Evolutionary conservation across 2,329 filamentous ascomycete genomes (phyloP), one percentile per base, ranked within the genome.

Genomic region (Alternaria sp.): DNA sequence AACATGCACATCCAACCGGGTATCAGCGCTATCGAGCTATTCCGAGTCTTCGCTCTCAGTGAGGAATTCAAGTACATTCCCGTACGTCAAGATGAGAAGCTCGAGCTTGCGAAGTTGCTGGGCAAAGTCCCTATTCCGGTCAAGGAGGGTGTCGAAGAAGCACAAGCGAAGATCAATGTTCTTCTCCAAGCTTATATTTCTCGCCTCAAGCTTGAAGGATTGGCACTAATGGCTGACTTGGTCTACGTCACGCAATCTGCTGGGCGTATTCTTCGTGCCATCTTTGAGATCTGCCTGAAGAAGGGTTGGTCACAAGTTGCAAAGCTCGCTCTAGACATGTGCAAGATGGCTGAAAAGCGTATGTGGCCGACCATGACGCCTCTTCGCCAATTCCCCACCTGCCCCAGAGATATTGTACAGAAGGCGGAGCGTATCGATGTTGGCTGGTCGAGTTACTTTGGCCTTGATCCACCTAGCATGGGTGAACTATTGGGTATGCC

Each of bases 361-460:
- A 99, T 99, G 96, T 99, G 95, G 95, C 94, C 94, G 14, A 98
- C 94, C 6, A 99, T 98, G 95, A 92, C 93, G 38, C 95, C 96
- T 11, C 84, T 99, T 32, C 88, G 95, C 54, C 95, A 99, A 74
- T 99, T 99, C 75, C 73, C 75, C 9, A 67, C 61, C n/a, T 97
- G 93, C 73, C 89, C 94, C 3, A 85, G 88, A 41, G 94, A 98
- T 59, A 92, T 98, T 54, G 83, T 98, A 49, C 89, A 92, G 67
- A 98, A 98, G 80, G 91, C 94, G 3, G 95, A 99, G 81, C 88
- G 94, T 68, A 96, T 98, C 62, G 94, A 97, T 68, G 94, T 98
- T 20, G 89, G 92, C 1, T 99, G 94, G 93, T 86, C 85, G 62
- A 96, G 87, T 77, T 99, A 97, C 81, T 97, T 98, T 73, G 95